Percentiles rank a stretch among this genome's conserved stretches.
phyloP scores from a whole-genome alignment of 805 yeast genomes.

The Lipomyces oligophaga region DNA sequence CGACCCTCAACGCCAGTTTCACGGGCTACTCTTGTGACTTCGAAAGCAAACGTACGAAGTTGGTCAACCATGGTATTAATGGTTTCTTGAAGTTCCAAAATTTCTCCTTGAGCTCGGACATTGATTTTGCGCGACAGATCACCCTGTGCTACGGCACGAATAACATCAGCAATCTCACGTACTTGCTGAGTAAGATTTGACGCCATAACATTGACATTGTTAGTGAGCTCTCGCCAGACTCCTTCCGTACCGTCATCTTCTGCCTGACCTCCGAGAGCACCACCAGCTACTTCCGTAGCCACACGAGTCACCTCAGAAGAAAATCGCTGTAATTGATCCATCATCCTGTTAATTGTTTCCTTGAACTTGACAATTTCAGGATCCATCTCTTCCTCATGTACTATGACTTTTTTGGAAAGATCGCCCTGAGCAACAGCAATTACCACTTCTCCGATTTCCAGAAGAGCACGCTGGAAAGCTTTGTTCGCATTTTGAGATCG shows the following conservation, averaged over 20 bases:
- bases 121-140: constrained; percentile 78
- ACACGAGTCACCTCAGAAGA: constrained; percentile 79
- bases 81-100: constrained; percentile 76
- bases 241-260: constrained; percentile 82
- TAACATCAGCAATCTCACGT: constrained; percentile 84
- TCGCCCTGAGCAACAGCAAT: constrained; percentile 89
- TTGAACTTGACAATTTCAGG: constrained; percentile 78
- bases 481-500: constrained; percentile 54
- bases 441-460: constrained; percentile 81
- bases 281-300: constrained; percentile 87
- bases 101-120: constrained; percentile 90
- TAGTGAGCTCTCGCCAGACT: constrained; percentile 81
- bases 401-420: constrained; percentile 70
- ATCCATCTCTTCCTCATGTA: constrained; percentile 67
- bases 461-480: constrained; percentile 57
- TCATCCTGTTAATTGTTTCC: constrained; percentile 79
- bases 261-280: constrained; percentile 86
- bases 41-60: constrained; percentile 75
- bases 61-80: constrained; percentile 88
- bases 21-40: constrained; percentile 80
- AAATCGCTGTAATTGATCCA: constrained; percentile 78
- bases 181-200: constrained; percentile 82
- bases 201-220: constrained; percentile 88
- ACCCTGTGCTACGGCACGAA: constrained; percentile 84
- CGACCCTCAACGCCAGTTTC: constrained; percentile 89